Evolutionary conservation across 2,329 filamentous ascomycete species (phyloP), one percentile per base, ranked within the genome.

Genomic region (Talaromyces sp.): DNA sequence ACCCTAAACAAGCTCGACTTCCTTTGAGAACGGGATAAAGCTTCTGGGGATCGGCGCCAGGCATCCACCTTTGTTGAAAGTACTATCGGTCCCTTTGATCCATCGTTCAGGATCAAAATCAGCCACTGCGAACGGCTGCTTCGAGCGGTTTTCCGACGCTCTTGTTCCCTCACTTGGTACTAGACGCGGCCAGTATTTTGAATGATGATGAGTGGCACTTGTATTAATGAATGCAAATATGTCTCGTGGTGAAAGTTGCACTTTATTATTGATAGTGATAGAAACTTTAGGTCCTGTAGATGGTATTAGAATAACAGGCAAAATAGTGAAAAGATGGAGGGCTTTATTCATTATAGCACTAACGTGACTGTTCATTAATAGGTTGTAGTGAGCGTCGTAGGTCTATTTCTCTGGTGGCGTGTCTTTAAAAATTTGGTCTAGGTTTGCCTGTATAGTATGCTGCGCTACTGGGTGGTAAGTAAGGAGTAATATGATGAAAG

Each of bases 401-500:
- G 43, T 47, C 19, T 8, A 47, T 19, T 47, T n/a, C n/a, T 22
- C 19, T 22, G 43, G 43, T 19, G 19, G 19, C 19, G 43, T 47
- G 19, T 13, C n/a, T 22, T 8, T 8, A 10, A 25, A 8, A 47
- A 47, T 22, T 22, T 19, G 19, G 19, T 47, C 43, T 2, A 45
- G 17, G n/a, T 45, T n/a, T 6, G 54, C 54, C 19, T 58, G 54
- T 31, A 58, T 58, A 36, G 53, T 29, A 3, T 29, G 29, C 36
- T 58, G 54, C 2, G 54, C 31, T 3, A 58, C 11, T 17, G 31
- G 54, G 54, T 58, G 25, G 54, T 31, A 58, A 36, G 54, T 31
- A 58, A 58, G 54, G 10, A 58, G 54, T 29, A 58, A 36, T 2
- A 58, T 58, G 38, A 58, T 58, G n/a, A 58, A 58, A 13, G 54